Conservation (phyloP, 306 rosid species). For the Dalbergia oliveri region DNA sequence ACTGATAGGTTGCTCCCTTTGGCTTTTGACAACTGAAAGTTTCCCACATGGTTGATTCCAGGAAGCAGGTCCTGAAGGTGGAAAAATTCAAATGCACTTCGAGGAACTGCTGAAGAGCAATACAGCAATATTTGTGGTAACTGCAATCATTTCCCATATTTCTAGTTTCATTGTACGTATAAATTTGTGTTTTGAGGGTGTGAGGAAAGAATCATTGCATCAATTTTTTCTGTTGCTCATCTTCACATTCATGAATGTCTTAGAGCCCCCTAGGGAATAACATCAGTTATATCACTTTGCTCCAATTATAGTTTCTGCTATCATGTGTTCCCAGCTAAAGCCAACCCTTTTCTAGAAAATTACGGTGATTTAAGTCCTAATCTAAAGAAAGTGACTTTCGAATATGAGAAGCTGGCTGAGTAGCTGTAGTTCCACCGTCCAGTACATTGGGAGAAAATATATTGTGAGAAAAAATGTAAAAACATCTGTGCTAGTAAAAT, state of each 20-base stretch:
- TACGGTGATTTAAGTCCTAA: slow-evolving; percentile 21
- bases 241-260: not conserved
- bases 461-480: not conserved
- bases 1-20: slow-evolving; percentile 23
- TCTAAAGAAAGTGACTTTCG: not conserved
- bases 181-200: not conserved
- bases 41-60: slow-evolving; percentile 50
- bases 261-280: not conserved
- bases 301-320: slow-evolving; percentile 14
- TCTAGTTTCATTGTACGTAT: not conserved
- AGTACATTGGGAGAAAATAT: slow-evolving; percentile 20
- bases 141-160: slow-evolving; percentile 31
- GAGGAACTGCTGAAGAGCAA: slow-evolving; percentile 96
- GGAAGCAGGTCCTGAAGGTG: slow-evolving; percentile 97
- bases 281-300: not conserved
- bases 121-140: slow-evolving; percentile 94
- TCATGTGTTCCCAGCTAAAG: slow-evolving; percentile 1
- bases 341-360: slow-evolving; percentile 4
- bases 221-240: slow-evolving; percentile 27
- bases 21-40: slow-evolving; percentile 28
- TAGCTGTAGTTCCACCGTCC: not conserved
- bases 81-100: slow-evolving; percentile 92
- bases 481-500: not conserved
- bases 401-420: not conserved
- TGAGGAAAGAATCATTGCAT: not conserved